Evolutionary conservation across 208 protist species (phyloP).

Genomic region (Leishmania martiniquensis): DNA sequence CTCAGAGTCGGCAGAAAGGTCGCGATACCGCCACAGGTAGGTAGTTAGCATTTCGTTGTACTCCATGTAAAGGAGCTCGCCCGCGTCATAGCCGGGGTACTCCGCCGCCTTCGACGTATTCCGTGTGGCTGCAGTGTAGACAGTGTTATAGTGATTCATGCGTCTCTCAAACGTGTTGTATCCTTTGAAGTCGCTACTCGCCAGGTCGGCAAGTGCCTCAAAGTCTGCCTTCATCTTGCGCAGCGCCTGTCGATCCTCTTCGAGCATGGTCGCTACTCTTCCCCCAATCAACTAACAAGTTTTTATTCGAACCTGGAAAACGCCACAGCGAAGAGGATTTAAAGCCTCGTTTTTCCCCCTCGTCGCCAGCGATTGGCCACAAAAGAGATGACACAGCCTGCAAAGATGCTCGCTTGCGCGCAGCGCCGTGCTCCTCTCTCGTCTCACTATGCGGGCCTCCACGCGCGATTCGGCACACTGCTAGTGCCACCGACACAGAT

Average conservation of each 20-base stretch:
- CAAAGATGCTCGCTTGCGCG: not conserved
- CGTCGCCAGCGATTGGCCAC: not conserved
- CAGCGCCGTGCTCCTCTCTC: not conserved
- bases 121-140: slow-evolving; percentile 82
- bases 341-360: not conserved
- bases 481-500: not conserved
- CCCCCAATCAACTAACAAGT: not conserved
- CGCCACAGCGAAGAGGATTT: not conserved
- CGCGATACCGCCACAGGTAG: slow-evolving; percentile 69
- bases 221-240: slow-evolving; percentile 87
- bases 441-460: not conserved
- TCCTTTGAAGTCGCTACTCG: slow-evolving; percentile 66
- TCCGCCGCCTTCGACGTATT: slow-evolving; percentile 52
- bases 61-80: slow-evolving; percentile 88
- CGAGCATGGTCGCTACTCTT: slow-evolving; percentile 50
- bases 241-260: slow-evolving; percentile 83
- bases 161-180: slow-evolving; percentile 58
- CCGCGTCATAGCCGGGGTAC: slow-evolving; percentile 64
- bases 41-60: slow-evolving; percentile 92
- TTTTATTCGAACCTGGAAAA: not conserved
- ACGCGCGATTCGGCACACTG: not conserved
- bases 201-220: slow-evolving; percentile 70
- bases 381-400: not conserved
- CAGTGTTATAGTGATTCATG: slow-evolving; percentile 89
- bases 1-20: slow-evolving; percentile 54